Conservation (phyloP, 352 stramenopile species). For the Globisporangium canariense region DNA sequence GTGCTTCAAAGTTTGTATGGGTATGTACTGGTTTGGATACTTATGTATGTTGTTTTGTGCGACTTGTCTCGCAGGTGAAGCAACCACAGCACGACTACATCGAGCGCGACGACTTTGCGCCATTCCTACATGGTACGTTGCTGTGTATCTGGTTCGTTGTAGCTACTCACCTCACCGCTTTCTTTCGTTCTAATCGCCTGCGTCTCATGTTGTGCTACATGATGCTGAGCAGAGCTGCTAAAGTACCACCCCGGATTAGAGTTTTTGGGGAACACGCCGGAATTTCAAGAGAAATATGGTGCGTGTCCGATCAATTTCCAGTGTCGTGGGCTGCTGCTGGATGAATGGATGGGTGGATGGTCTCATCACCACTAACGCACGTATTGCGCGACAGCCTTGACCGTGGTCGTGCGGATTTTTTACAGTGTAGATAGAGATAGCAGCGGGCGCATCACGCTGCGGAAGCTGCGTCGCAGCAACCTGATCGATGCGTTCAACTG, state of each 20-base stretch:
- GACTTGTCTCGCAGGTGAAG: conserved; percentile 72
- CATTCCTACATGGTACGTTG: conserved; percentile 90
- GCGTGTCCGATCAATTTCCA: conserved; percentile 4
- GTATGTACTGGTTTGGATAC: background rate
- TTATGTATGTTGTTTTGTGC: conserved; percentile 11
- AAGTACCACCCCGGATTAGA: conserved; percentile 93
- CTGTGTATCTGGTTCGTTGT: background rate
- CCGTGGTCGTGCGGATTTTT: conserved; percentile 94
- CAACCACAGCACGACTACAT: conserved; percentile 89
- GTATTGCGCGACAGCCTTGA: conserved; percentile 78
- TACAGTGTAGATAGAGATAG: conserved; percentile 93
- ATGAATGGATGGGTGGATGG: background rate
- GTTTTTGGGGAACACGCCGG: conserved; percentile 96
- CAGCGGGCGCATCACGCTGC: conserved; percentile 93
- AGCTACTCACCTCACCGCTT: background rate
- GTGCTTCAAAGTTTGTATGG: background rate
- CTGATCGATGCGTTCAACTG: conserved; percentile 94
- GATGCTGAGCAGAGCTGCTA: conserved; percentile 56
- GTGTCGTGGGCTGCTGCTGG: background rate
- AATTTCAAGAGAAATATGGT: conserved; percentile 99
- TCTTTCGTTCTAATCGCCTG: background rate
- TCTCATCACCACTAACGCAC: background rate
- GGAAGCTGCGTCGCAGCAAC: conserved; percentile 93
- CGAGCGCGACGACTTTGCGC: conserved; percentile 96
- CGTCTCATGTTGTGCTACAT: background rate